Conservation (phyloP, 306 rosid species). For the Pterocarpus santalinus region DNA sequence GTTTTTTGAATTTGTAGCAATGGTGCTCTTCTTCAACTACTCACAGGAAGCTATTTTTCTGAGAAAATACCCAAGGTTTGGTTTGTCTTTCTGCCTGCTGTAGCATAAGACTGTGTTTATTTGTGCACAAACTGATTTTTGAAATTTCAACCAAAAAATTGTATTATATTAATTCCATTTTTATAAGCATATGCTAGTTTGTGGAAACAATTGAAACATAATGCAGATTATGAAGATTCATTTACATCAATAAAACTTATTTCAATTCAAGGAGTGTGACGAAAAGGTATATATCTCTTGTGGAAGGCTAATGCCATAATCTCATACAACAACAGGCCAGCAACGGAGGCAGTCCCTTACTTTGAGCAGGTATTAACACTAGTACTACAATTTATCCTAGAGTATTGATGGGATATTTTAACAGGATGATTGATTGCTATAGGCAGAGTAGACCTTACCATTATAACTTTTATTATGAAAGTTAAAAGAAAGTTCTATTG, state of each 20-base stretch:
- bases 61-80: constrained; percentile 67
- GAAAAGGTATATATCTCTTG: constrained; percentile 52
- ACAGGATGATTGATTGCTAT: constrained; percentile 6
- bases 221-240: constrained; percentile 36
- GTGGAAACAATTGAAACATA: constrained; percentile 46
- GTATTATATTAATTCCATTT: not conserved
- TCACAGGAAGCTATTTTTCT: constrained; percentile 60
- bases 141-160: constrained; percentile 2
- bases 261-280: constrained; percentile 57
- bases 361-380: constrained; percentile 83
- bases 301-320: constrained; percentile 93
- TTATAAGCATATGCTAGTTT: constrained; percentile 14
- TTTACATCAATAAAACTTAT: constrained; percentile 44
- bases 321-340: constrained; percentile 93
- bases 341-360: constrained; percentile 97
- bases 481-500: not conserved
- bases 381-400: constrained; percentile 3
- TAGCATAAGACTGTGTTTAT: constrained; percentile 7
- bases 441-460: not conserved
- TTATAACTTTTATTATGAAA: constrained; percentile 10
- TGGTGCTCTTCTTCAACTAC: constrained; percentile 66
- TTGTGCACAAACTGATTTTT: constrained; percentile 18
- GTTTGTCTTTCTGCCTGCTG: constrained; percentile 48
- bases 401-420: constrained; percentile 14
- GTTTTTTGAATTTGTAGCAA: constrained; percentile 46